These are phyloP conservation scores for Sclerospora graminicola DNA, from an alignment of 352 stramenopile genomes.

Conservation along the genomic window DNA sequence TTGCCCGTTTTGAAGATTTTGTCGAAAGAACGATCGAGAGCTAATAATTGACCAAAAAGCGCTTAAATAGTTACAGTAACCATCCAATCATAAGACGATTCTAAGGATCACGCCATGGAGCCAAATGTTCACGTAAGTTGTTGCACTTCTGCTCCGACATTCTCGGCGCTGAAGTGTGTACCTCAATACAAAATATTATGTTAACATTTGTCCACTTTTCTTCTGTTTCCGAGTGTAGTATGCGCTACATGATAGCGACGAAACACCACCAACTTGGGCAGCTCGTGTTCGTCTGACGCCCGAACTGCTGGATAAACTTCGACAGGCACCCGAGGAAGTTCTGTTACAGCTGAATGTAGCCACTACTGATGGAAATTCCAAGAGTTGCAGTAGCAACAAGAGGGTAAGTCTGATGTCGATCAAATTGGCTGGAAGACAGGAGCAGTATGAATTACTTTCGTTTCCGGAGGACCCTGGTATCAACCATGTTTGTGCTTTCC, in stretches of 20 bases:
- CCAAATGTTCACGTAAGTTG: background rate
- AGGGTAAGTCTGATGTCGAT: conserved; percentile 46
- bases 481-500: conserved; percentile 59
- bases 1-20: background rate
- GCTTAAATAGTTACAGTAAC: too few species aligned
- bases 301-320: conserved; percentile 56
- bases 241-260: conserved; percentile 48
- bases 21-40: too few species aligned
- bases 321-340: conserved; percentile 20
- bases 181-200: too few species aligned
- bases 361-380: conserved; percentile 3
- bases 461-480: conserved; percentile 59
- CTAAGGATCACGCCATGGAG: background rate
- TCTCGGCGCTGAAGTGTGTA: too few species aligned
- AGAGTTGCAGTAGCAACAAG: conserved; percentile 16
- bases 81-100: too few species aligned
- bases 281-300: conserved; percentile 67
- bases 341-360: conserved; percentile 15
- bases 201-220: too few species aligned
- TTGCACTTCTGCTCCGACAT: too few species aligned
- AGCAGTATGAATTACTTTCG: conserved; percentile 67
- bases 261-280: conserved; percentile 31
- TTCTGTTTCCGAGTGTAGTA: conserved; percentile 31
- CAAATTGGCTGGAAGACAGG: conserved; percentile 9
- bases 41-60: background rate